These are phyloP conservation scores for Auricularia sp. DNA, from an alignment of 768 basidiomycete species.

Conservation along the genomic window DNA sequence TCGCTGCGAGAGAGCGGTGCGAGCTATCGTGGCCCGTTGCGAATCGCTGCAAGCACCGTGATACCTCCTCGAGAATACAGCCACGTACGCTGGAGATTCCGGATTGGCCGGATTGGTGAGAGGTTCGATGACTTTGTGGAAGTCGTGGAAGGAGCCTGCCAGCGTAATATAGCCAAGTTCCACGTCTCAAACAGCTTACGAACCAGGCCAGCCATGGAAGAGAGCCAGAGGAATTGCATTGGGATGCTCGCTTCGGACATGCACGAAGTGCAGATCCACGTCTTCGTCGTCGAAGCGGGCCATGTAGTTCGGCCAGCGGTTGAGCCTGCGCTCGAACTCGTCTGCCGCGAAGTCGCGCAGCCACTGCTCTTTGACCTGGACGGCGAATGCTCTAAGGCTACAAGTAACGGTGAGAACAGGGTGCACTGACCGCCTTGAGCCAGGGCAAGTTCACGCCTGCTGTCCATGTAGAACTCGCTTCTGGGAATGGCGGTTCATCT, in stretches of 20 bases:
- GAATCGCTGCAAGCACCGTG: too few species aligned
- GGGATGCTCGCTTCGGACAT: conserved; percentile 4
- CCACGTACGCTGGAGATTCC: background rate
- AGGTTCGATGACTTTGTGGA: conserved; percentile 11
- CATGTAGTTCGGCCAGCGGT: conserved; percentile 6
- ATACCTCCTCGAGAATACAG: too few species aligned
- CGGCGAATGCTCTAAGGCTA: background rate
- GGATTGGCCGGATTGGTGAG: conserved; percentile 5
- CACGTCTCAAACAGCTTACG: background rate
- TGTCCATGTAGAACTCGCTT: background rate
- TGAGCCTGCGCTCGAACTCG: conserved; percentile 1
- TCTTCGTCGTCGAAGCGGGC: conserved; percentile 7
- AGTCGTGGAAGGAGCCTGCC: conserved; percentile 12
- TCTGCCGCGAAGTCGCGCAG: background rate
- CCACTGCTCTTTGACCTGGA: background rate
- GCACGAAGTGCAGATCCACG: conserved; percentile 10
- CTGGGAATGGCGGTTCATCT: background rate
- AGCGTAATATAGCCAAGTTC: background rate
- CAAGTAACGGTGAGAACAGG: background rate
- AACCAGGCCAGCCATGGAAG: conserved; percentile 13
- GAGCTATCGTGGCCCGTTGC: too few species aligned
- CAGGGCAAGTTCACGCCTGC: background rate
- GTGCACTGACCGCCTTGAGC: background rate
- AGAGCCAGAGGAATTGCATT: conserved; percentile 9
- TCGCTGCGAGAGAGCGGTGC: too few species aligned